Evolutionary conservation across 805 yeast species (phyloP).

Genomic region (Candida tibetensis): DNA sequence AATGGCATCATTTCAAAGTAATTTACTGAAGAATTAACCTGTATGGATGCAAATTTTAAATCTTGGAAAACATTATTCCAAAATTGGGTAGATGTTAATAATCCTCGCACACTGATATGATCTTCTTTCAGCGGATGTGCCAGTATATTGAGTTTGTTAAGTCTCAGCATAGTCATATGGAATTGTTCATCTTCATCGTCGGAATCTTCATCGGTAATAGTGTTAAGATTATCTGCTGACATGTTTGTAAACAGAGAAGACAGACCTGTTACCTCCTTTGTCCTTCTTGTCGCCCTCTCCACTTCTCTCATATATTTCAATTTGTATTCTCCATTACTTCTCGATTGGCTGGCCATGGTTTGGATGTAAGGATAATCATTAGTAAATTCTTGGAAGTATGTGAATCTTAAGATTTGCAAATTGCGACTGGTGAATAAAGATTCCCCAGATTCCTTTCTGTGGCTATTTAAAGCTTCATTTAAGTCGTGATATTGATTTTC

Average conservation of each 20-base stretch:
- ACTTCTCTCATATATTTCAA: slow-evolving; percentile 11
- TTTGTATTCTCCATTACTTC: slow-evolving; percentile 5
- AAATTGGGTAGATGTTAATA: slow-evolving; percentile 14
- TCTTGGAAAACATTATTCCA: slow-evolving; percentile 34
- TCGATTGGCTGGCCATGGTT: slow-evolving; percentile 3
- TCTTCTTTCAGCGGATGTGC: too few relatives aligned
- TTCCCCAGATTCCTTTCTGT: slow-evolving; percentile 5
- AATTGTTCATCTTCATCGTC: slow-evolving; percentile 8
- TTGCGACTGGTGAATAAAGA: slow-evolving; percentile 11
- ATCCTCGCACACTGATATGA: slow-evolving; percentile 1
- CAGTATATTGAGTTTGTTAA: slow-evolving; percentile 4
- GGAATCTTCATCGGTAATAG: slow-evolving; percentile 7
- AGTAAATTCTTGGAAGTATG: slow-evolving; percentile 15
- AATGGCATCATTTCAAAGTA: slow-evolving; percentile 12
- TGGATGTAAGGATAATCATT: slow-evolving; percentile 9
- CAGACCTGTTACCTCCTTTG: slow-evolving; percentile 5
- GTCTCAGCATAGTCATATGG: slow-evolving; percentile 1
- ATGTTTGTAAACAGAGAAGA: slow-evolving; percentile 7
- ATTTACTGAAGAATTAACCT: slow-evolving; percentile 5
- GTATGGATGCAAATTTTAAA: slow-evolving; percentile 19
- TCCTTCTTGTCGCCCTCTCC: slow-evolving; percentile 2
- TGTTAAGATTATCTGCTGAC: background rate
- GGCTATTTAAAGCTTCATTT: slow-evolving; percentile 12
- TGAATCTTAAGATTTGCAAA: slow-evolving; percentile 13
- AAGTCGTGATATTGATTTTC: slow-evolving; percentile 6